Percentiles rank a stretch among this genome's conserved stretches.
Conservation (phyloP, 2,329 filamentous ascomycete genomes). For the Graphium sp. region DNA sequence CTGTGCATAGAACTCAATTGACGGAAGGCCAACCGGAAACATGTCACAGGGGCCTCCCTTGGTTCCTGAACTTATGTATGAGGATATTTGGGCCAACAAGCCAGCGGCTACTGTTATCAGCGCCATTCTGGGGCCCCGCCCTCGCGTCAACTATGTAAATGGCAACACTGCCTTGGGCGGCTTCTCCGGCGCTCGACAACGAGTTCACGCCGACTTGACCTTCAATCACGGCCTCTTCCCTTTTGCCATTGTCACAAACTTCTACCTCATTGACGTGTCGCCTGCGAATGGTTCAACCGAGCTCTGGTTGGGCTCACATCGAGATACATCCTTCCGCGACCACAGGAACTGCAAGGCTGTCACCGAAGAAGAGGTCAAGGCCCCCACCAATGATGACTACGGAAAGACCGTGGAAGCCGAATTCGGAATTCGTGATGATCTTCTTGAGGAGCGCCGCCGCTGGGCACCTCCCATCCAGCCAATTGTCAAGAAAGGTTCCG, state of each 20-base stretch:
- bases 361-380: background rate
- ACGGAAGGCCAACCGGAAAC: slow-evolving; percentile 7
- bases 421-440: slow-evolving; percentile 5
- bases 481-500: slow-evolving; percentile 7
- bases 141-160: slow-evolving; percentile 5
- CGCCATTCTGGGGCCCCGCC: slow-evolving; percentile 3
- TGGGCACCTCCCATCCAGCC: slow-evolving; percentile 5
- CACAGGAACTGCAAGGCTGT: slow-evolving; percentile 4
- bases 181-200: slow-evolving; percentile 4
- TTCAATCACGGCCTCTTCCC: slow-evolving; percentile 5
- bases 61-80: slow-evolving; percentile 6
- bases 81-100: slow-evolving; percentile 6
- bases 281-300: slow-evolving; percentile 8
- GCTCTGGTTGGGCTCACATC: slow-evolving; percentile 6
- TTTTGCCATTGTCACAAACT: slow-evolving; percentile 6
- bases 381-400: background rate
- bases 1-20: slow-evolving; percentile 5
- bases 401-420: slow-evolving; percentile 3
- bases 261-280: slow-evolving; percentile 6
- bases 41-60: slow-evolving; percentile 8
- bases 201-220: slow-evolving; percentile 5
- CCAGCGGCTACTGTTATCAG: slow-evolving; percentile 4
- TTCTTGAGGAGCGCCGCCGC: slow-evolving; percentile 3
- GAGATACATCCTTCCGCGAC: slow-evolving; percentile 5
- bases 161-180: slow-evolving; percentile 5